Base-by-base conservation (phyloP, 768 basidiomycete species). In the Mycena vulgaris region DNA sequence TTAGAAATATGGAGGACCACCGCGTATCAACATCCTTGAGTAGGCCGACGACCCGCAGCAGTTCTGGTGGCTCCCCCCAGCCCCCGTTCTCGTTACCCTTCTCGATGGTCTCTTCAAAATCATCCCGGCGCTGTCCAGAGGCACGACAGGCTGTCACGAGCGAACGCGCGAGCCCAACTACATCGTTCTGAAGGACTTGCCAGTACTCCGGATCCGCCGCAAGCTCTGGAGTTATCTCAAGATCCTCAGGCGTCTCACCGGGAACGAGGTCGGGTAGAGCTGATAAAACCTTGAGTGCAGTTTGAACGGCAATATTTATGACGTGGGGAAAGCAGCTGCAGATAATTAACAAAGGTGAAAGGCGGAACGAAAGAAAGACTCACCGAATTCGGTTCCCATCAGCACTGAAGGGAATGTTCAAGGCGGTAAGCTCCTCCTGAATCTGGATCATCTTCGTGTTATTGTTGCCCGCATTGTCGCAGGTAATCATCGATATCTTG, bases 1-100 rank as follows among this genome's bases (percentile, higher is more conserved):
- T 82, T 5, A 76, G 39, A 52, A 72, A 80, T 13, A 69, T 80
- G 35, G 81, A 78, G 14, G 81, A 81, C 80, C 78, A 80, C 33
- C 52, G 52, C 33, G 52, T 55, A 8, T 55, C 52, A 3, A 80
- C 74, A 56, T 81, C 79, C 23, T 63, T 53, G 5, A 81, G 55
- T 5, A 80, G 68, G 28, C 69, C 40, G 25, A 79, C 64, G 11
- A 55, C 55, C 4, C 52, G 69, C 10, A 78, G 47, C 1, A 31
- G 21, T 55, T 10, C 35, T 39, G 45, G 45, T 27, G 55, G 64
- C 52, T 23, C 39, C 17, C 31, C 64, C 40, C 47, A 69, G 10
- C 60, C 67, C n/a, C 60, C 68, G 2, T 11, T 28, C 1, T 10
- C 33, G 23, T 75, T 72, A 8, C 74, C 74, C 35, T 56, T n/a